Conservation (phyloP, 768 basidiomycete species). For the Boletus reticulatus region DNA sequence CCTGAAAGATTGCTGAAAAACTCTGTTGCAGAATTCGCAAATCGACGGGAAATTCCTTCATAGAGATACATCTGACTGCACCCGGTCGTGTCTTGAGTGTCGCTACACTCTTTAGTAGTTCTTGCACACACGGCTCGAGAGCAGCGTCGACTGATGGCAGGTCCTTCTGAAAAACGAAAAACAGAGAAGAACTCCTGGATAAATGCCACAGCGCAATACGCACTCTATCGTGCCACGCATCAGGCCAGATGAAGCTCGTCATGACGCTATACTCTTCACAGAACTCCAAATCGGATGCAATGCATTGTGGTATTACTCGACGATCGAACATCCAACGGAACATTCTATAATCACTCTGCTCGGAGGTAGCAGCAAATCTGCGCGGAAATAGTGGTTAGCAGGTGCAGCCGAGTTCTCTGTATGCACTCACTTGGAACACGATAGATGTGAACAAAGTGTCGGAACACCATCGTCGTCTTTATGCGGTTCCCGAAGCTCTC, state of each 20-base stretch:
- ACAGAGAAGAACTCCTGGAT: too few relatives aligned
- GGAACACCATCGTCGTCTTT: neutral
- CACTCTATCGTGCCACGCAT: conserved; percentile 6
- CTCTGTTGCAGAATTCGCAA: conserved; percentile 3
- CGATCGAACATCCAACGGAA: conserved; percentile 14
- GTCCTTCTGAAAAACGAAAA: neutral
- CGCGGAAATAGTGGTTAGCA: neutral
- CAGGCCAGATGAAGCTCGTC: conserved; percentile 11
- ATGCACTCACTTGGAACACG: conserved; percentile 1
- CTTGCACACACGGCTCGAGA: conserved; percentile 4
- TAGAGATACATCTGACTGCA: neutral
- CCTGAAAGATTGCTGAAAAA: conserved; percentile 12
- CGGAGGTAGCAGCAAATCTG: conserved; percentile 5
- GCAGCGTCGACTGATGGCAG: conserved; percentile 8
- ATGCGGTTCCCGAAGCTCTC: neutral
- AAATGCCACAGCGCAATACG: neutral
- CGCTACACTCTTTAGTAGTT: neutral
- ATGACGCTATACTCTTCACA: neutral
- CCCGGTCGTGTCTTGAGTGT: neutral
- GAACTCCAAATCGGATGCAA: neutral
- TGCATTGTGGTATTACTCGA: conserved; percentile 1
- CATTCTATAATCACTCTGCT: neutral
- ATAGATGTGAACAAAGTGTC: neutral
- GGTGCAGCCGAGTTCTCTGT: neutral
- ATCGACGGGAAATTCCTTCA: conserved; percentile 1